Conservation (phyloP, 352 stramenopile genomes). For the Globisporangium emineosum region DNA sequence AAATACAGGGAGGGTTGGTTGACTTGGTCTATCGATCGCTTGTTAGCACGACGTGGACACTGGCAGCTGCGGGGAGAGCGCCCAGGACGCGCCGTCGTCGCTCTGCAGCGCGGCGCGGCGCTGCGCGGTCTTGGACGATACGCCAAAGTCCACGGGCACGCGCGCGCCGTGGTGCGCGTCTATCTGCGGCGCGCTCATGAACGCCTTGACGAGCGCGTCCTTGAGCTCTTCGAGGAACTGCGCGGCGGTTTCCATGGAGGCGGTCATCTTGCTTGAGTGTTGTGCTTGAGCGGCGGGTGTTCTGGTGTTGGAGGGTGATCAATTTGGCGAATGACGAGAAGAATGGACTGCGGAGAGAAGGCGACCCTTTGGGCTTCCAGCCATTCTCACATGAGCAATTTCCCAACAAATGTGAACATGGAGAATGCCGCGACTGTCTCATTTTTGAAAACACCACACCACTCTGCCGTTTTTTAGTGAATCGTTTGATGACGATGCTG, state of each 20-base stretch:
- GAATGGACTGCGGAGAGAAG: neutral
- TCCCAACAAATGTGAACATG: neutral
- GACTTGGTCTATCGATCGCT: neutral
- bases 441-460: slow-evolving; percentile 2
- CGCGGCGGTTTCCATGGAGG: slow-evolving; percentile 20
- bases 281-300: neutral
- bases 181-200: slow-evolving; percentile 79
- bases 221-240: slow-evolving; percentile 49
- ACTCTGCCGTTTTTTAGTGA: too few relatives aligned
- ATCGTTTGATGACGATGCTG: too few relatives aligned
- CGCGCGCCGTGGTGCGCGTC: slow-evolving; percentile 55
- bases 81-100: slow-evolving; percentile 2
- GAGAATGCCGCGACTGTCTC: slow-evolving; percentile 6
- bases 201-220: slow-evolving; percentile 54
- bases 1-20: neutral
- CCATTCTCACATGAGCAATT: neutral
- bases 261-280: neutral
- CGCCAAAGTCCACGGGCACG: slow-evolving; percentile 49
- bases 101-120: slow-evolving; percentile 5
- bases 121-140: slow-evolving; percentile 9
- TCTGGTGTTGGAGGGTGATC: slow-evolving; percentile 12
- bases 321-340: slow-evolving; percentile 7
- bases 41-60: slow-evolving; percentile 9
- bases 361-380: slow-evolving; percentile 1
- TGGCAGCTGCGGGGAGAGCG: slow-evolving; percentile 7